Percentiles rank a stretch among this genome's conserved stretches.
Conservation (phyloP, 23 red algal genomes). For the Gracilaria gracilis region DNA sequence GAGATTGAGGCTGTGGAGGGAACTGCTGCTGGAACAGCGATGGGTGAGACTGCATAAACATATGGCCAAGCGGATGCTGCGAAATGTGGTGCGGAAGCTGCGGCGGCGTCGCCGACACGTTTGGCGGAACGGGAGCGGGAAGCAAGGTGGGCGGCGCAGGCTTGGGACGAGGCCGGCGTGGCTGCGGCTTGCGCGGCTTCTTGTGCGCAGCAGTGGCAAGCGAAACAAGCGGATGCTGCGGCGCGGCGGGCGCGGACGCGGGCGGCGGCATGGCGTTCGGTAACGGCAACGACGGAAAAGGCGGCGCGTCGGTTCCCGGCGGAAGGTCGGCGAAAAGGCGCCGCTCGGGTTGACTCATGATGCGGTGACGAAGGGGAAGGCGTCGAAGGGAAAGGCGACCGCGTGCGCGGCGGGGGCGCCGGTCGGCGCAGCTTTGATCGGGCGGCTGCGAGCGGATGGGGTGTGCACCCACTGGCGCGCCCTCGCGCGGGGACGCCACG, state of each 20-base stretch:
- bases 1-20: neutral
- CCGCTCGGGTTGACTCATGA: constrained; percentile 16
- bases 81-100: constrained; percentile 23
- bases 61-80: constrained; percentile 9
- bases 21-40: constrained; percentile 17
- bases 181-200: constrained; percentile 1
- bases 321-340: neutral
- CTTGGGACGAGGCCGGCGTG: neutral
- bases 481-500: neutral
- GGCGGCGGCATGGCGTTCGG: neutral
- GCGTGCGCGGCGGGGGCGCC: constrained; percentile 6
- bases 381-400: too few relatives aligned
- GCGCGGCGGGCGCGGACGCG: neutral
- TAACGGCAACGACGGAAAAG: neutral
- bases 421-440: constrained; percentile 9
- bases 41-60: constrained; percentile 16
- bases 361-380: neutral
- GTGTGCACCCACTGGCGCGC: neutral
- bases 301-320: neutral
- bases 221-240: constrained; percentile 20
- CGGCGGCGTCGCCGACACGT: neutral
- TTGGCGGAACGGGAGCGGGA: neutral
- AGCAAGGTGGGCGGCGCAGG: neutral
- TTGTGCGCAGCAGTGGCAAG: neutral
- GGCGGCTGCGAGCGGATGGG: constrained; percentile 18